Percentiles rank a stretch among this genome's conserved stretches.
Evolutionary conservation across 495 filamentous ascomycete genomes (phyloP).

Genomic region (Trichoderma erinaceum): DNA sequence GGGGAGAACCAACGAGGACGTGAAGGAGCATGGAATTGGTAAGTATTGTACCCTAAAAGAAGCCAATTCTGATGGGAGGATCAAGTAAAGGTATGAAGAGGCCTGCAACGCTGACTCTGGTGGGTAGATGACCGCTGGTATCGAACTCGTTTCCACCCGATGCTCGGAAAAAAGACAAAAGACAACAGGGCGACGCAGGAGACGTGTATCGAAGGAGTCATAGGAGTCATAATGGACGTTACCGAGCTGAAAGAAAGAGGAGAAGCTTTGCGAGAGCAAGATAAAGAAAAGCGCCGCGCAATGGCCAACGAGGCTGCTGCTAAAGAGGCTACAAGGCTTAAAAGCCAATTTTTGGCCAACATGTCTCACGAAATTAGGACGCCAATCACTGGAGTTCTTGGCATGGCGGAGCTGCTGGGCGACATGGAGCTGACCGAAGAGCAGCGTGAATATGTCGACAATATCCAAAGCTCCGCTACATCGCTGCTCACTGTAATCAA

Average conservation of each 20-base stretch:
- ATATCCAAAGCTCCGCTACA: conserved; percentile 75
- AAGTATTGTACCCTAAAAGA: conserved; percentile 8
- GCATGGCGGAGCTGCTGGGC: conserved; percentile 63
- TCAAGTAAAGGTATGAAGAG: background rate
- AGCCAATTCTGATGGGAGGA: background rate
- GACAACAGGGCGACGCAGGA: conserved; percentile 38
- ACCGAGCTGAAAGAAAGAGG: conserved; percentile 58
- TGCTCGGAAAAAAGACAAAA: conserved; percentile 42
- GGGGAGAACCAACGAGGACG: conserved; percentile 44
- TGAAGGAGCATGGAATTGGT: conserved; percentile 46
- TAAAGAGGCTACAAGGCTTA: conserved; percentile 63
- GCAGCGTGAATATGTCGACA: conserved; percentile 68
- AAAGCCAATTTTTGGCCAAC: conserved; percentile 64
- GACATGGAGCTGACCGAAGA: conserved; percentile 61
- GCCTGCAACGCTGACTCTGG: conserved; percentile 18
- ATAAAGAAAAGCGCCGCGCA: conserved; percentile 55
- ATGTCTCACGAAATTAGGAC: conserved; percentile 92
- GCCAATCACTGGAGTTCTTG: conserved; percentile 59
- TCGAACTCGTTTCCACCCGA: conserved; percentile 57
- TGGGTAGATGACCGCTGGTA: conserved; percentile 50
- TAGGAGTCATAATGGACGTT: conserved; percentile 63
- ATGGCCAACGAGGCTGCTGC: conserved; percentile 60
- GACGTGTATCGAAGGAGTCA: conserved; percentile 53
- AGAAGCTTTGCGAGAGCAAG: conserved; percentile 48
- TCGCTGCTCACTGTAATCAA: conserved; percentile 83